A percentile compares a stretch with the other conserved stretches of the same genome.
Evolutionary conservation across 1,284 basidiomycete species (phyloP).

Genomic region (Omphalotus olearius): DNA sequence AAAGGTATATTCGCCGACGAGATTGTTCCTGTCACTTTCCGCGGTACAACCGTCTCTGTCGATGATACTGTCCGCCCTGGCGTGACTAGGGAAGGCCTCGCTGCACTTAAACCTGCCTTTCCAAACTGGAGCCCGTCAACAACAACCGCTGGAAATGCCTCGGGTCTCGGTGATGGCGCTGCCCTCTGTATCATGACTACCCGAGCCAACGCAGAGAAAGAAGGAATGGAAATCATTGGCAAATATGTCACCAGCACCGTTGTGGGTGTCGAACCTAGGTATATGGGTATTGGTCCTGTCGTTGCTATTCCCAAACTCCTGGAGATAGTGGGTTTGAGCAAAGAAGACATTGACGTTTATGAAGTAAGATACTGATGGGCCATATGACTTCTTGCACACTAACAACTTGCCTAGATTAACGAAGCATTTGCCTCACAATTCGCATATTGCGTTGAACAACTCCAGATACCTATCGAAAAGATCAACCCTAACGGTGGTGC

Average conservation of each 20-base stretch:
- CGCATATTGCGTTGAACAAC: conserved; percentile 75
- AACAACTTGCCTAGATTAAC: conserved; percentile 55
- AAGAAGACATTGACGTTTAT: conserved; percentile 85
- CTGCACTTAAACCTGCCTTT: conserved; percentile 69
- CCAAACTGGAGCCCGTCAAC: conserved; percentile 72
- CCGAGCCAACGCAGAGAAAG: conserved; percentile 76
- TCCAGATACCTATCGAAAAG: conserved; percentile 77
- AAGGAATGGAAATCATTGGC: conserved; percentile 83
- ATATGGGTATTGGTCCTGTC: conserved; percentile 87
- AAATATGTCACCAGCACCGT: conserved; percentile 85
- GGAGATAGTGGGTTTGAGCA: conserved; percentile 65
- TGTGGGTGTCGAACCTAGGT: conserved; percentile 80
- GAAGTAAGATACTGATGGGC: conserved; percentile 50
- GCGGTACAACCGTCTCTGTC: conserved; percentile 52
- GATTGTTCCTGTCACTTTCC: conserved; percentile 72
- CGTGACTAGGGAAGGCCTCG: conserved; percentile 67
- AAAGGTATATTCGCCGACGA: conserved; percentile 73
- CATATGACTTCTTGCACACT: conserved; percentile 25
- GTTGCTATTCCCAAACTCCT: conserved; percentile 83
- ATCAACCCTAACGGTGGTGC: conserved; percentile 91
- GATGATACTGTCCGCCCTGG: conserved; percentile 83
- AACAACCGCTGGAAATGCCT: conserved; percentile 89
- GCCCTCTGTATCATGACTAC: conserved; percentile 88
- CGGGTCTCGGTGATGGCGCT: conserved; percentile 93
- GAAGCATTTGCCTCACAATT: conserved; percentile 83